Conservation (phyloP, 2,329 filamentous ascomycete species). For the Botrytis galanthina region DNA sequence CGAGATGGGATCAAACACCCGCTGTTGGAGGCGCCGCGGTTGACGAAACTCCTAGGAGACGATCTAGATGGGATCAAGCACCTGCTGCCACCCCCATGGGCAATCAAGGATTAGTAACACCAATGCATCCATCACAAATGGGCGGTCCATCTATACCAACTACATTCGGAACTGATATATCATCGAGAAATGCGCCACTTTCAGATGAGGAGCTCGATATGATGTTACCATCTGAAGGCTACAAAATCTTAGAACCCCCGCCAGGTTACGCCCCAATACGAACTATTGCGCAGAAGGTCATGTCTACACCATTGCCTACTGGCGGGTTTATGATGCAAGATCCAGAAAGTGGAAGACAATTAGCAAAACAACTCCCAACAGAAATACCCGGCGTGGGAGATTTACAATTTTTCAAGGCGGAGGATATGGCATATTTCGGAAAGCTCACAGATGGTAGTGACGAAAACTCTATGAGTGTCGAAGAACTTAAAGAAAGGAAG, state of each 20-base stretch:
- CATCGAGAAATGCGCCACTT: constrained; percentile 73
- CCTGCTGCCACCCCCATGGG: constrained; percentile 76
- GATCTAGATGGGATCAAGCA: constrained; percentile 90
- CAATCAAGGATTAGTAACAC: constrained; percentile 71
- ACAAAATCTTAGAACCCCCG: constrained; percentile 86
- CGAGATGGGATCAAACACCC: constrained; percentile 84
- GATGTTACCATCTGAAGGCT: constrained; percentile 88
- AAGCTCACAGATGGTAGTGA: constrained; percentile 94
- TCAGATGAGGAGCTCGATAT: constrained; percentile 93
- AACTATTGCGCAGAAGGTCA: constrained; percentile 71
- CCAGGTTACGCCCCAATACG: constrained; percentile 86
- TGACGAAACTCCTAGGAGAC: constrained; percentile 65
- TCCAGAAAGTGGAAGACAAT: constrained; percentile 75
- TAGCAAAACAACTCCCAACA: constrained; percentile 88
- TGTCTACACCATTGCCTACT: constrained; percentile 70
- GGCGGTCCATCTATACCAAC: constrained; percentile 50
- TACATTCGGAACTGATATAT: constrained; percentile 80
- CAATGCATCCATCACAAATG: constrained; percentile 69
- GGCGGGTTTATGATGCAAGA: constrained; percentile 97
- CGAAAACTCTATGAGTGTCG: constrained; percentile 86
- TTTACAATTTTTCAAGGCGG: constrained; percentile 95
- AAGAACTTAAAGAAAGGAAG: constrained; percentile 95
- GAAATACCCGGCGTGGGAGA: constrained; percentile 96
- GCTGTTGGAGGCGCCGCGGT: constrained; percentile 51
- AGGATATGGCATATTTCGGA: constrained; percentile 98